These are phyloP conservation scores for Termitomyces titanicus DNA, from an alignment of 768 basidiomycete genomes.

Conservation along the genomic window DNA sequence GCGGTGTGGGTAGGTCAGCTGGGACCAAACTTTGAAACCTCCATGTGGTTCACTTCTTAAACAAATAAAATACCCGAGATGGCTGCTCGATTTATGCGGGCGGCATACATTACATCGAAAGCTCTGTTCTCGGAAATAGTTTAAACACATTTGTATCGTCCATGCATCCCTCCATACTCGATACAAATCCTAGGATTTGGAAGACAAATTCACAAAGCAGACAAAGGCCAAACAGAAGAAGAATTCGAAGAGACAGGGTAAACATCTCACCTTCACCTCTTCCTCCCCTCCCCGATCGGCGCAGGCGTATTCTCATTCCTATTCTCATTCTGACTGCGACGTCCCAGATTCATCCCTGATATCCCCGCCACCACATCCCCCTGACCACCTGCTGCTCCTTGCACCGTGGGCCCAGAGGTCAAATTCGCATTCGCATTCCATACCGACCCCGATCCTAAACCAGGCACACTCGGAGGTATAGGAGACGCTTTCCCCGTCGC, in stretches of 20 bases:
- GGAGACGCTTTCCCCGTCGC: conserved; percentile 7
- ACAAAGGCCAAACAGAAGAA: not conserved
- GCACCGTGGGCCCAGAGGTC: not conserved
- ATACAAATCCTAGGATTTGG: not conserved
- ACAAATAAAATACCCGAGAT: not conserved
- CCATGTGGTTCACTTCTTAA: not conserved
- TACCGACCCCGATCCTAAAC: conserved; percentile 9
- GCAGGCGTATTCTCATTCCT: conserved; percentile 16
- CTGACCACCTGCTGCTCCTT: not conserved
- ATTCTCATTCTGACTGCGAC: conserved; percentile 12
- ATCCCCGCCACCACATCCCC: conserved; percentile 12
- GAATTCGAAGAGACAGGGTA: not conserved
- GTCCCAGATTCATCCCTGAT: conserved; percentile 13
- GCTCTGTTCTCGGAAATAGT: no score
- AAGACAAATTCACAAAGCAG: not conserved
- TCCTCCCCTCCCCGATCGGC: conserved; percentile 12
- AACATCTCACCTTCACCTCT: conserved; percentile 5
- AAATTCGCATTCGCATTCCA: conserved; percentile 10
- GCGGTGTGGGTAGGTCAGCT: not conserved
- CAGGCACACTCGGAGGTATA: conserved; percentile 3
- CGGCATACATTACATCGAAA: not conserved
- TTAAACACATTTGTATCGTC: not conserved
- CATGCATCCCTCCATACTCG: no score
- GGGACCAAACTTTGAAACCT: not conserved
- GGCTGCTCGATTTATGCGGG: not conserved